Percentiles rank a stretch among this genome's conserved stretches.
Conservation (phyloP, 2,329 filamentous ascomycete species). For the Colletotrichum magnum region DNA sequence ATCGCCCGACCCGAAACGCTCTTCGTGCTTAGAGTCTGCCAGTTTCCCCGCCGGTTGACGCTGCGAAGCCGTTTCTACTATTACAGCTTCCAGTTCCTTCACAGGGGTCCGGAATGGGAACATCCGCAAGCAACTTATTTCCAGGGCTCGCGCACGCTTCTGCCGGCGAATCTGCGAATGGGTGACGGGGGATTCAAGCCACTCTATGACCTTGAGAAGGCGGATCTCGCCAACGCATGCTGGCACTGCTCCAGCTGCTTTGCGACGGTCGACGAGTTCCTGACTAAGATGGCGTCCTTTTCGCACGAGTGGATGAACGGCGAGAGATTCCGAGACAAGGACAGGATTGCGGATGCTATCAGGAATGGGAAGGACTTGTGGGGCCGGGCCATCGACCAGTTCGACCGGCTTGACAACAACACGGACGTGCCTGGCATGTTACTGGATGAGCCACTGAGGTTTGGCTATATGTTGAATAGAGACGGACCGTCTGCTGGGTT, state of each 20-base stretch:
- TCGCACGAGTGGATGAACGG: slow-evolving; percentile 64
- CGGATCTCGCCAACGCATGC: slow-evolving; percentile 59
- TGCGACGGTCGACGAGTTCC: slow-evolving; percentile 66
- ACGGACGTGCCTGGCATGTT: slow-evolving; percentile 67
- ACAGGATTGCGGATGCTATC: slow-evolving; percentile 65
- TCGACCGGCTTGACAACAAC: slow-evolving; percentile 64
- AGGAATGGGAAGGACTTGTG: slow-evolving; percentile 68
- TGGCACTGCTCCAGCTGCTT: slow-evolving; percentile 78
- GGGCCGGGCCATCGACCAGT: slow-evolving; percentile 63
- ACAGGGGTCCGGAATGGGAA: slow-evolving; percentile 61
- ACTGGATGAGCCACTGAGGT: slow-evolving; percentile 54
- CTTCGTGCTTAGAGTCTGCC: slow-evolving; percentile 63
- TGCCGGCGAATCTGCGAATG: slow-evolving; percentile 68
- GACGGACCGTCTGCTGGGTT: slow-evolving; percentile 64
- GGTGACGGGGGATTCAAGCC: slow-evolving; percentile 40
- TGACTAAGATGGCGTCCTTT: slow-evolving; percentile 66
- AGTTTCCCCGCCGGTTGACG: slow-evolving; percentile 67
- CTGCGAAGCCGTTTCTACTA: slow-evolving; percentile 69
- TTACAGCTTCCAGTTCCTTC: slow-evolving; percentile 70
- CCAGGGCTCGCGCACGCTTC: slow-evolving; percentile 59
- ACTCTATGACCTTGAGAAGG: slow-evolving; percentile 44
- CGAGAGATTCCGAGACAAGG: slow-evolving; percentile 60
- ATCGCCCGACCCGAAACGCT: slow-evolving; percentile 67
- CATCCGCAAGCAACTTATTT: slow-evolving; percentile 74
- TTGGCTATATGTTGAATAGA: slow-evolving; percentile 61